A percentile compares a stretch with the other conserved stretches of the same genome.
phyloP scores from a whole-genome alignment of 345 rosid species.

The Lagerstroemia speciosa region DNA sequence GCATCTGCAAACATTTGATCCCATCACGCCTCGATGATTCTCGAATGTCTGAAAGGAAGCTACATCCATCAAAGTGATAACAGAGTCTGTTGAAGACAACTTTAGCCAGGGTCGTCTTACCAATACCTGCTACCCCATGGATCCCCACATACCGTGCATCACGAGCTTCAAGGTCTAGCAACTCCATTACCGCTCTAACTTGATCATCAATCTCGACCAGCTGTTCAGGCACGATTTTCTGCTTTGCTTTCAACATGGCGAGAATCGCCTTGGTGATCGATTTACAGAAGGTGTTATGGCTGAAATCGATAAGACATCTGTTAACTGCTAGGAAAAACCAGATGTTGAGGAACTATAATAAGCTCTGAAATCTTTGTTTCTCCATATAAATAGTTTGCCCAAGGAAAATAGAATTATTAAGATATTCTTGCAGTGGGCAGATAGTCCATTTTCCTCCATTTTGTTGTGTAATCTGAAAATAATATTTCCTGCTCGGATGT shows the following conservation, averaged over 20 bases:
- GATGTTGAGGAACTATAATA: too few species aligned
- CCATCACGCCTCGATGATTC: background rate
- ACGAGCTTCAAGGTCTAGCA: background rate
- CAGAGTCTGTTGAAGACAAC: slow-evolving; percentile 2
- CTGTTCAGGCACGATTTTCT: background rate
- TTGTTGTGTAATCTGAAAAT: background rate
- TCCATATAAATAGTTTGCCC: too few species aligned
- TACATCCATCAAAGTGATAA: background rate
- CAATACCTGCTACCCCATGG: background rate
- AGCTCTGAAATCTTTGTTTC: too few species aligned
- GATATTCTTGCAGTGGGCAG: background rate
- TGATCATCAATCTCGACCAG: background rate
- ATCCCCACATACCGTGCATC: background rate
- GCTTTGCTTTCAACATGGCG: background rate
- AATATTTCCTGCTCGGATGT: too few species aligned
- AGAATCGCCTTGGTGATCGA: background rate
- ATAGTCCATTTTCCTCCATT: background rate
- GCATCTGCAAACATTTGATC: background rate
- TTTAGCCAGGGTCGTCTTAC: slow-evolving; percentile 4
- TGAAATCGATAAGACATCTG: too few species aligned
- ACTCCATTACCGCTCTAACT: background rate
- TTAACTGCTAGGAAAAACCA: too few species aligned
- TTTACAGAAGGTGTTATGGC: background rate
- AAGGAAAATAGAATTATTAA: too few species aligned
- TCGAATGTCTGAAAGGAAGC: slow-evolving; percentile 6